Percentiles rank a stretch among this genome's conserved stretches.
Evolutionary conservation across 352 stramenopile species (phyloP).

Genomic region (Aphanomyces invadans): DNA sequence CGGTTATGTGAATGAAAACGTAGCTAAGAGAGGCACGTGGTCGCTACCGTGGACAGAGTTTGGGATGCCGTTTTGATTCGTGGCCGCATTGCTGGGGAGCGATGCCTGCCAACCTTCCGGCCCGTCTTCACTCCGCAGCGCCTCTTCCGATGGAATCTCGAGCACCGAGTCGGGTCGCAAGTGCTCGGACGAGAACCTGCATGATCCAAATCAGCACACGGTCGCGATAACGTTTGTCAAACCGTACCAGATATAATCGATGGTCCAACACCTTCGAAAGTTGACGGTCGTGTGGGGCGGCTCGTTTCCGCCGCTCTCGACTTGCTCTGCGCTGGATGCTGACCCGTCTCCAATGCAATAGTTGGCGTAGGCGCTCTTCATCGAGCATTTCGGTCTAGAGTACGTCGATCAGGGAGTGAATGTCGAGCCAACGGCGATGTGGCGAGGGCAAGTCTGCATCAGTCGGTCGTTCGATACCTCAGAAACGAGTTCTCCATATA

Average conservation of each 20-base stretch:
- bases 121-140: slow-evolving; percentile 62
- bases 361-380: slow-evolving; percentile 49
- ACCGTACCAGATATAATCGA: slow-evolving; percentile 84
- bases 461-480: too few relatives aligned
- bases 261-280: slow-evolving; percentile 79
- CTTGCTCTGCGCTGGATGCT: neutral
- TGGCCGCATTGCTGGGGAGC: slow-evolving; percentile 58
- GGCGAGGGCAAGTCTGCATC: too few relatives aligned
- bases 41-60: slow-evolving; percentile 80
- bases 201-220: neutral
- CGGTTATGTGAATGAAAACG: slow-evolving; percentile 71
- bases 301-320: slow-evolving; percentile 31
- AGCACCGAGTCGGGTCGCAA: slow-evolving; percentile 56
- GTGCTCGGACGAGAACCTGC: slow-evolving; percentile 44
- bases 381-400: neutral
- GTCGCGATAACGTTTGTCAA: too few relatives aligned
- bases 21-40: slow-evolving; percentile 79
- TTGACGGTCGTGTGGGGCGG: slow-evolving; percentile 82
- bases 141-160: slow-evolving; percentile 61
- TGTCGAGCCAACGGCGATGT: neutral
- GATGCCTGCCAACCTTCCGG: slow-evolving; percentile 71
- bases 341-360: slow-evolving; percentile 32
- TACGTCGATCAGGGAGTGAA: neutral
- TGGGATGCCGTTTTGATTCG: slow-evolving; percentile 83
- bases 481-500: slow-evolving; percentile 86